Evolutionary conservation across 441 rosid species (phyloP), one percentile per base, ranked within the genome.

Genomic region (Pelargonium cotyledonis): DNA sequence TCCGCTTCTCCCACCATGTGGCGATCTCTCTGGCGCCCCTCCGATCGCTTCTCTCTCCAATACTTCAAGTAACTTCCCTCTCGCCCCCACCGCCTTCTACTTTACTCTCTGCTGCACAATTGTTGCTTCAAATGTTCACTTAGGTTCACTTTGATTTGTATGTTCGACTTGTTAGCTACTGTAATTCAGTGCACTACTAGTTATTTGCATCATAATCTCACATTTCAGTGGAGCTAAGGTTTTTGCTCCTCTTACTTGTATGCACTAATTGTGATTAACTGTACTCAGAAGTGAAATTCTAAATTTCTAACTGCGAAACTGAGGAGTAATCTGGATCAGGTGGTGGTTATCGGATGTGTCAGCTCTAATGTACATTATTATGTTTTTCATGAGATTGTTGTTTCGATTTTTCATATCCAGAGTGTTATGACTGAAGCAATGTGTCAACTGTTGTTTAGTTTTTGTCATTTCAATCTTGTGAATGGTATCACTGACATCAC

Each of bases 11-110:
- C 66, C 72, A 16, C 72, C 66, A 85, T 84, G 91, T 86, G 95
- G 95, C 85, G 85, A 46, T 83, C 85, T 41, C 69, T 89, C 44
- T 87, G 90, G 90, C 85, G 89, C 75, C 85, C 95, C 79, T 68
- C 81, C 73, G 86, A 89, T 83, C 91, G 91, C 79, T 89, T 85
- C 79, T 89, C 95, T 68, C 83, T 83, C 23, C 92, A 81, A 43
- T 81, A 87, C 75, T 87, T 89, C 83, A 84, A 78, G 92, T 87
- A 75, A 76, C 68, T 26, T 41, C 62, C 46, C 12, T 57, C 62
- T 57, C 19, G 2, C 62, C 19, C 62, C 4, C 29, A 26, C 35
- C 23, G 62, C 8, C 62, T 57, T 57, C 62, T 8, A 18, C 62
- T 57, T 18, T 26, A 16, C 62, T 19, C 26, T 57, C 18, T 16